These are phyloP conservation scores for Malus sieversii DNA, from an alignment of 306 rosid genomes.

Conservation along the genomic window DNA sequence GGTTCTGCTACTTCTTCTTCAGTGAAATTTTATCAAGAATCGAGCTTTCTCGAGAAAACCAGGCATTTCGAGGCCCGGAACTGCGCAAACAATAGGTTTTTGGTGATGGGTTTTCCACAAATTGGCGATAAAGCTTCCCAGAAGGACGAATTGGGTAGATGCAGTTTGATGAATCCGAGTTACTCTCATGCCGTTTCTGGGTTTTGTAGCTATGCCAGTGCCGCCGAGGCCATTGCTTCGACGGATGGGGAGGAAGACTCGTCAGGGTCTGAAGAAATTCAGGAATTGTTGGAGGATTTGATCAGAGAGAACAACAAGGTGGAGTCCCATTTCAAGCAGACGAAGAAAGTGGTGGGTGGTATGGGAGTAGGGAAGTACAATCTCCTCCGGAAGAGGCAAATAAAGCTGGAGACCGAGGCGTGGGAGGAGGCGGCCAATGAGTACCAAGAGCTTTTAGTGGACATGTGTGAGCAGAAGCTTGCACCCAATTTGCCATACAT, in stretches of 20 bases:
- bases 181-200: constrained; percentile 19
- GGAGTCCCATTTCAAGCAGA: constrained; percentile 23
- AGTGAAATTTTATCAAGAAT: constrained; percentile 5
- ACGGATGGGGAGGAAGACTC: constrained; percentile 58
- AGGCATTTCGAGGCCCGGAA: constrained; percentile 2
- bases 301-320: constrained; percentile 25
- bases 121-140: constrained; percentile 11
- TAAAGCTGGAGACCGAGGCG: constrained; percentile 82
- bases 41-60: constrained; percentile 21
- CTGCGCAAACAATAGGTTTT: constrained; percentile 2
- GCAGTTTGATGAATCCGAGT: constrained; percentile 20
- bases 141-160: constrained; percentile 21
- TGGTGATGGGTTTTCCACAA: constrained; percentile 10
- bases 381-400: constrained; percentile 56
- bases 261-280: constrained; percentile 53
- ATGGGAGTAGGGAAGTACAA: constrained; percentile 30
- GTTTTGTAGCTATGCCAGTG: constrained; percentile 27
- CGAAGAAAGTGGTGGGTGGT: constrained; percentile 35
- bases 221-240: constrained; percentile 62
- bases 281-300: constrained; percentile 37
- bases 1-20: constrained; percentile 9
- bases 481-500: constrained; percentile 86
- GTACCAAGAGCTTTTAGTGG: constrained; percentile 67
- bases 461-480: constrained; percentile 86
- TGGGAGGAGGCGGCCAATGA: constrained; percentile 87